Evolutionary conservation across 2,329 filamentous ascomycete species (phyloP).

Genomic region (Penicillium sp.): DNA sequence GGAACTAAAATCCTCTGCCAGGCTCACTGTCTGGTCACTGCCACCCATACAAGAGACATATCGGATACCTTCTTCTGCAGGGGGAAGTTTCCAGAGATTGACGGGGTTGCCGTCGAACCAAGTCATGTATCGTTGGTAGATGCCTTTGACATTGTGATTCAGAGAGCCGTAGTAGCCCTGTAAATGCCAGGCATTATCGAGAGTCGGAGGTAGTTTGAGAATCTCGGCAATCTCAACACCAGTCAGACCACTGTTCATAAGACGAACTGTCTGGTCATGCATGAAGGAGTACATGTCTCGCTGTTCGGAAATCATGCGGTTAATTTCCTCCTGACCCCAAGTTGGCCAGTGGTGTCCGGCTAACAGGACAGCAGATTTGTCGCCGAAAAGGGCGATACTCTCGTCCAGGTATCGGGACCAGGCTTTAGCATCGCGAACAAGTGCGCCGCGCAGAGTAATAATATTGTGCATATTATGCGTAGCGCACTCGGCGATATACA

Average conservation of each 20-base stretch:
- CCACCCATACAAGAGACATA: conserved; percentile 42
- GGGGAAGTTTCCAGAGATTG: conserved; percentile 37
- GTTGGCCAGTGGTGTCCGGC: conserved; percentile 44
- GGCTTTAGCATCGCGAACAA: conserved; percentile 40
- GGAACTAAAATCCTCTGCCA: conserved; percentile 28
- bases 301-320: conserved; percentile 32
- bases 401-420: conserved; percentile 42
- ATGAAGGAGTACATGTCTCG: conserved; percentile 42
- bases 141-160: conserved; percentile 42
- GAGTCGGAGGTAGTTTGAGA: conserved; percentile 31
- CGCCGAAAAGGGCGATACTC: conserved; percentile 36
- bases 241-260: conserved; percentile 38
- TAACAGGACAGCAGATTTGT: conserved; percentile 34
- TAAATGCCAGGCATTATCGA: conserved; percentile 29
- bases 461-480: conserved; percentile 45
- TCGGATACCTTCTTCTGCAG: conserved; percentile 29
- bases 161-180: conserved; percentile 41
- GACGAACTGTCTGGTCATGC: conserved; percentile 42
- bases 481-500: conserved; percentile 41
- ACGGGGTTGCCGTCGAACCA: conserved; percentile 34
- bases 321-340: conserved; percentile 31
- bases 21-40: conserved; percentile 26
- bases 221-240: conserved; percentile 41
- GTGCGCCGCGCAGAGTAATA: conserved; percentile 41
- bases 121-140: conserved; percentile 34